These are phyloP conservation scores for Trypanosoma lewisi DNA, from an alignment of 208 protist genomes.

Conservation along the genomic window DNA sequence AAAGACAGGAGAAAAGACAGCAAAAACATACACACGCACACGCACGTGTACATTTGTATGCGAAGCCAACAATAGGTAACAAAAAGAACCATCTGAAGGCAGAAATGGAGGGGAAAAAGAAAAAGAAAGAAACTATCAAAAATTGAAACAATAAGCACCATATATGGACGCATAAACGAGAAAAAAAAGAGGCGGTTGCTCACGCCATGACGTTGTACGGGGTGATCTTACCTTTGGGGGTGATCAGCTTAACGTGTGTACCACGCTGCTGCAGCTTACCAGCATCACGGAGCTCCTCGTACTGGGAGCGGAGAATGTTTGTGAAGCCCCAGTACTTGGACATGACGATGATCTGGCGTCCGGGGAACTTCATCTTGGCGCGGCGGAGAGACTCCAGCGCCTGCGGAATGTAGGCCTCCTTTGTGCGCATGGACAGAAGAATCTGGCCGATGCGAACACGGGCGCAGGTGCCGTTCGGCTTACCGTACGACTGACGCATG, in stretches of 20 bases:
- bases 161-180: slow-evolving; percentile 8
- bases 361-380: slow-evolving; percentile 82
- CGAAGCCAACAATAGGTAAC: not conserved
- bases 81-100: not conserved
- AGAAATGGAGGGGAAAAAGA: not conserved
- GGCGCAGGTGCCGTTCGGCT: slow-evolving; percentile 95
- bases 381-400: slow-evolving; percentile 76
- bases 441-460: slow-evolving; percentile 98
- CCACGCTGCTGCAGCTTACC: slow-evolving; percentile 72
- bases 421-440: slow-evolving; percentile 96
- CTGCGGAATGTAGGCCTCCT: slow-evolving; percentile 67
- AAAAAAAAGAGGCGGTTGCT: slow-evolving; percentile 18
- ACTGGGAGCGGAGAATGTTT: slow-evolving; percentile 70
- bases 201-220: slow-evolving; percentile 32
- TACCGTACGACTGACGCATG: slow-evolving; percentile 98
- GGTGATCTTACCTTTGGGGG: slow-evolving; percentile 80
- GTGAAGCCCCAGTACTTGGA: slow-evolving; percentile 89
- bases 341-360: slow-evolving; percentile 71
- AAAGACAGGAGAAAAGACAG: not conserved
- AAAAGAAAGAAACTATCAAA: not conserved
- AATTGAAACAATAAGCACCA: not conserved
- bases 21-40: not conserved
- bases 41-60: not conserved
- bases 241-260: slow-evolving; percentile 72
- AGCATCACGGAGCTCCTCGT: slow-evolving; percentile 55